These are phyloP conservation scores for Yarrowia bubula DNA, from an alignment of 805 yeast species.

Conservation along the genomic window DNA sequence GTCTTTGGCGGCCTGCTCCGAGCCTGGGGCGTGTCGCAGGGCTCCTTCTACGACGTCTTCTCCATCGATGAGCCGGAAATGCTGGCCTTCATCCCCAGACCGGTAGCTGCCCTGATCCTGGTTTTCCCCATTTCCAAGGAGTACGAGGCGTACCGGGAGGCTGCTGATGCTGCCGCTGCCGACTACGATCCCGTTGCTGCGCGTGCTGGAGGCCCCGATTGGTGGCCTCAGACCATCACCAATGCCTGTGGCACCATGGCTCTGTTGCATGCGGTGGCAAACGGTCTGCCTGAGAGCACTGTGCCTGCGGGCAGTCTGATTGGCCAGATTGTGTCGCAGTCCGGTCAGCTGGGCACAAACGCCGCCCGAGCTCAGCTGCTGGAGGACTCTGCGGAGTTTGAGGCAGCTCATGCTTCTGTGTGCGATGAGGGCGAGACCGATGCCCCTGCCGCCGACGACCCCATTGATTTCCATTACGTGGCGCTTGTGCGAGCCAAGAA, in stretches of 20 bases:
- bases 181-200: constrained; percentile 37
- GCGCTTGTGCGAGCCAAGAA: constrained; percentile 58
- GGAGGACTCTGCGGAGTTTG: constrained; percentile 44
- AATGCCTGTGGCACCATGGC: constrained; percentile 96
- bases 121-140: constrained; percentile 73
- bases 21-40: constrained; percentile 62
- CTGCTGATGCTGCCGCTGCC: constrained; percentile 43
- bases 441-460: constrained; percentile 45
- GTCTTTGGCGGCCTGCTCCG: constrained; percentile 70
- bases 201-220: constrained; percentile 45
- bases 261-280: constrained; percentile 60
- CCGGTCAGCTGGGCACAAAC: constrained; percentile 34
- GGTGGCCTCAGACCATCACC: constrained; percentile 81
- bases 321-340: constrained; percentile 35
- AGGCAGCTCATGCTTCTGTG: constrained; percentile 42
- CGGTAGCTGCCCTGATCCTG: constrained; percentile 69
- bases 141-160: constrained; percentile 53
- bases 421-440: constrained; percentile 42
- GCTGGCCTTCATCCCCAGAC: constrained; percentile 76
- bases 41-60: constrained; percentile 73
- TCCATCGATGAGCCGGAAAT: constrained; percentile 84
- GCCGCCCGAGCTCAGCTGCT: constrained; percentile 46
- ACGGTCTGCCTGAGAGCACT: constrained; percentile 39
- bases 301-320: constrained; percentile 37
- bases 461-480: constrained; percentile 70